phyloP scores from a whole-genome alignment of 768 basidiomycete genomes.

The Peribolospora baueri region DNA sequence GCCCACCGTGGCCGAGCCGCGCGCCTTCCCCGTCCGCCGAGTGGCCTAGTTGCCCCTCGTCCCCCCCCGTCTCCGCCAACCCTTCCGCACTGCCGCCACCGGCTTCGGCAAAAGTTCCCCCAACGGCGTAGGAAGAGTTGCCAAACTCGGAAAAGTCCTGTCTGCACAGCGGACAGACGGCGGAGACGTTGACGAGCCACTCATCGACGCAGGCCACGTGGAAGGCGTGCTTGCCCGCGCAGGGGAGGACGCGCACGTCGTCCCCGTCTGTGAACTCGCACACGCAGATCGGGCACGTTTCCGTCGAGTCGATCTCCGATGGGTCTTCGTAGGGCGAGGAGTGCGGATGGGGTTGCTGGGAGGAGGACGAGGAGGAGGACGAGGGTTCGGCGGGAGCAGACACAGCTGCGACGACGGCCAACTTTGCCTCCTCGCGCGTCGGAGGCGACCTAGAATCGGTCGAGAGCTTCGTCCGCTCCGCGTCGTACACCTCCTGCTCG shows the following conservation, averaged over 20 bases:
- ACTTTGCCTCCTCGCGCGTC: too few relatives aligned
- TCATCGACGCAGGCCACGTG: conserved; percentile 26
- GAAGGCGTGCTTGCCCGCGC: conserved; percentile 73
- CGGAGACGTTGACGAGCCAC: conserved; percentile 73
- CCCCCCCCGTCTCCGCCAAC: too few relatives aligned
- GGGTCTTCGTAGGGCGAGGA: not conserved
- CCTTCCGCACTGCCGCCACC: too few relatives aligned
- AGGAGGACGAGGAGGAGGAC: not conserved
- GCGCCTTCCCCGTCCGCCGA: too few relatives aligned
- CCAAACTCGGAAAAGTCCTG: conserved; percentile 8
- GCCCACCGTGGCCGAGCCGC: too few relatives aligned
- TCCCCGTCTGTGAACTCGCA: conserved; percentile 85
- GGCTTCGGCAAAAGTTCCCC: too few relatives aligned
- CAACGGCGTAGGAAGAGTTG: too few relatives aligned
- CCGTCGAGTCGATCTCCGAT: conserved; percentile 19
- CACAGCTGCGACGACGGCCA: too few relatives aligned
- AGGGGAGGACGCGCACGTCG: conserved; percentile 68
- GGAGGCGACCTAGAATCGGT: too few relatives aligned
- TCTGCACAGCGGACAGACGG: conserved; percentile 75
- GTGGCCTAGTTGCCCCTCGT: too few relatives aligned
- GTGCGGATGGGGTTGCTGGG: not conserved
- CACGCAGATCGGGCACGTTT: conserved; percentile 87
- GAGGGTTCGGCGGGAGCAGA: not conserved
- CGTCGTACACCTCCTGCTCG: too few relatives aligned
- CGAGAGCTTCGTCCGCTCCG: too few relatives aligned